Evolutionary conservation across 164 flowering plant genomes (phyloP).

Genomic region (Santalum album): DNA sequence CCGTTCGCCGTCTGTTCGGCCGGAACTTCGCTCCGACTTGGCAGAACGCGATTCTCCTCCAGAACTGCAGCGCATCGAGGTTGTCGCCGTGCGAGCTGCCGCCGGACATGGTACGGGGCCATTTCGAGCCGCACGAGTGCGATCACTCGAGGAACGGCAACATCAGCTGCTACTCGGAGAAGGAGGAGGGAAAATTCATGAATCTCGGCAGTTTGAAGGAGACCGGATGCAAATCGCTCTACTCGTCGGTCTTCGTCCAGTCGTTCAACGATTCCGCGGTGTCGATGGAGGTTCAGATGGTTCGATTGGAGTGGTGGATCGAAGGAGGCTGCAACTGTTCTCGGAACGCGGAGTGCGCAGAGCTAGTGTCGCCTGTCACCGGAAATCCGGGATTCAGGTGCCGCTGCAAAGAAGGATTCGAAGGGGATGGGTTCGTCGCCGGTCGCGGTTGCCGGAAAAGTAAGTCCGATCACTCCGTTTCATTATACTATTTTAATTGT

Average conservation of each 20-base stretch:
- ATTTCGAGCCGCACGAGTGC: conserved; percentile 9
- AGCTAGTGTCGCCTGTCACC: conserved; percentile 4
- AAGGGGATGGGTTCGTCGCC: conserved; percentile 40
- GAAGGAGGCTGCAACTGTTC: conserved; percentile 28
- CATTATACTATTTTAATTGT: not conserved
- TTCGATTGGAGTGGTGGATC: conserved; percentile 51
- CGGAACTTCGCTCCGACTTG: conserved; percentile 18
- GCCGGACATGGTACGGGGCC: conserved; percentile 4
- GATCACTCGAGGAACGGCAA: conserved; percentile 7
- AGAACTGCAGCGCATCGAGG: conserved; percentile 15
- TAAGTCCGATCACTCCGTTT: conserved; percentile 11
- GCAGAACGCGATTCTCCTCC: conserved; percentile 26
- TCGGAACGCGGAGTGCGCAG: conserved; percentile 18
- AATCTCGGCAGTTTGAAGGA: conserved; percentile 9
- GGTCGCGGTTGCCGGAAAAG: conserved; percentile 46
- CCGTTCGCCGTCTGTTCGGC: conserved; percentile 16
- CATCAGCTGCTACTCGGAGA: conserved; percentile 28
- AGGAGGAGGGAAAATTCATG: conserved; percentile 9
- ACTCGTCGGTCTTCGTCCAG: conserved; percentile 27
- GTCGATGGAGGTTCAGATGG: conserved; percentile 24
- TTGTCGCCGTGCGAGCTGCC: conserved; percentile 19
- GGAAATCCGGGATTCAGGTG: conserved; percentile 32
- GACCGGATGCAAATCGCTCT: conserved; percentile 23
- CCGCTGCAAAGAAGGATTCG: conserved; percentile 28
- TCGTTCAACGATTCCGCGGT: conserved; percentile 6